These are phyloP conservation scores for Pittosporum tobira DNA, from an alignment of 129 eudicot genomes.

Conservation along the genomic window DNA sequence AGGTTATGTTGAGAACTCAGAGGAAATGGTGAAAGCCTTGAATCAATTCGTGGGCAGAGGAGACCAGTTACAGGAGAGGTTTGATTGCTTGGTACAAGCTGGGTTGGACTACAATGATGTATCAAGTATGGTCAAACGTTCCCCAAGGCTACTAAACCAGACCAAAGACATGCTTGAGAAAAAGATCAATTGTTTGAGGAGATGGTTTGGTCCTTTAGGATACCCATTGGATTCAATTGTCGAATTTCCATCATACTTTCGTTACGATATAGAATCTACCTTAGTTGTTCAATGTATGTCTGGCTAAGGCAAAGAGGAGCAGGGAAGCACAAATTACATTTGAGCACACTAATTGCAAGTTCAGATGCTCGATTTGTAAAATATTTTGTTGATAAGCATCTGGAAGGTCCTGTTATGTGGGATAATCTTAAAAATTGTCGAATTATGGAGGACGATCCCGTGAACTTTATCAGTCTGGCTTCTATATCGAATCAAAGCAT, in stretches of 20 bases:
- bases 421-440: conserved; percentile 33
- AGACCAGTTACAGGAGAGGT: conserved; percentile 68
- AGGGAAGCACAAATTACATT: conserved; percentile 42
- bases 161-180: conserved; percentile 46
- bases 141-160: conserved; percentile 55
- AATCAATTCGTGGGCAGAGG: conserved; percentile 73
- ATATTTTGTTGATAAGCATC: conserved; percentile 58
- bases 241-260: conserved; percentile 58
- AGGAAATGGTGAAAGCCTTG: conserved; percentile 58
- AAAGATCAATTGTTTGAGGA: conserved; percentile 45
- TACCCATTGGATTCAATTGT: conserved; percentile 57
- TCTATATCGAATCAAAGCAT: conserved; percentile 27
- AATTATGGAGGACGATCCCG: conserved; percentile 43
- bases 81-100: conserved; percentile 65
- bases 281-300: conserved; percentile 51
- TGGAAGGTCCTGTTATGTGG: conserved; percentile 64
- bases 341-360: conserved; percentile 62
- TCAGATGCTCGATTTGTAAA: conserved; percentile 53
- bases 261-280: conserved; percentile 55
- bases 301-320: conserved; percentile 62
- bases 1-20: conserved; percentile 71
- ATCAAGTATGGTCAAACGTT: conserved; percentile 49
- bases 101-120: conserved; percentile 60
- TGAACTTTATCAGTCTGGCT: conserved; percentile 37
- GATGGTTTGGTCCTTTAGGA: conserved; percentile 42